Conservation (phyloP, 163 green algal species). For the Trebouxiophyceae sp. region DNA sequence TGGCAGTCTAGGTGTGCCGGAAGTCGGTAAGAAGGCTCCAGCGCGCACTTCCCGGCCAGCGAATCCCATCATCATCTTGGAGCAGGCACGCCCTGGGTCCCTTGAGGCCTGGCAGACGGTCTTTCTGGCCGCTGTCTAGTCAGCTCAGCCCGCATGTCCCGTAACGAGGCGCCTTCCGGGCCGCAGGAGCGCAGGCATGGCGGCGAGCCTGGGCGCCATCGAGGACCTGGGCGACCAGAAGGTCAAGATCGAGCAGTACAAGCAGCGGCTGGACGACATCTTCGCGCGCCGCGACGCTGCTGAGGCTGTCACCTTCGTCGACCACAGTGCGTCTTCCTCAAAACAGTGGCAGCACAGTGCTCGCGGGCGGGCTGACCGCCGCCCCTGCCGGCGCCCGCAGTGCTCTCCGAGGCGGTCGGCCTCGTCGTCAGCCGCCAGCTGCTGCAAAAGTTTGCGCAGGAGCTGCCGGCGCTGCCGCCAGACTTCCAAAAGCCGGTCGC, state of each 20-base stretch:
- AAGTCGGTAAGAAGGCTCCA: no score
- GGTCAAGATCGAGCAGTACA: constrained; percentile 59
- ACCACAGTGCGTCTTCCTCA: constrained; percentile 55
- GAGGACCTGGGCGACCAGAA: constrained; percentile 47
- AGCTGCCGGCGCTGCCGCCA: constrained; percentile 39
- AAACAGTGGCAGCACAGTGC: not conserved
- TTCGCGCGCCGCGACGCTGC: constrained; percentile 22
- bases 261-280: constrained; percentile 28
- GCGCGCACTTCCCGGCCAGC: no score
- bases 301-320: constrained; percentile 47
- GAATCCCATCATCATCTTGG: no score
- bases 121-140: no score
- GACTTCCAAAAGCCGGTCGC: constrained; percentile 30
- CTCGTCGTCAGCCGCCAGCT: constrained; percentile 79
- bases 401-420: constrained; percentile 73
- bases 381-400: no score
- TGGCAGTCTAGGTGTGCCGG: no score
- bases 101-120: no score
- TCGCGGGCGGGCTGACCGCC: not conserved
- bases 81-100: no score
- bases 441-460: constrained; percentile 55
- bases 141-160: no score
- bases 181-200: no score
- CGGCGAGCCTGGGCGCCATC: constrained; percentile 11
- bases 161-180: no score